A percentile compares a stretch with the other conserved stretches of the same genome.
These are phyloP conservation scores for Cystobasidium ongulense DNA, from an alignment of 768 basidiomycete genomes.

Conservation along the genomic window DNA sequence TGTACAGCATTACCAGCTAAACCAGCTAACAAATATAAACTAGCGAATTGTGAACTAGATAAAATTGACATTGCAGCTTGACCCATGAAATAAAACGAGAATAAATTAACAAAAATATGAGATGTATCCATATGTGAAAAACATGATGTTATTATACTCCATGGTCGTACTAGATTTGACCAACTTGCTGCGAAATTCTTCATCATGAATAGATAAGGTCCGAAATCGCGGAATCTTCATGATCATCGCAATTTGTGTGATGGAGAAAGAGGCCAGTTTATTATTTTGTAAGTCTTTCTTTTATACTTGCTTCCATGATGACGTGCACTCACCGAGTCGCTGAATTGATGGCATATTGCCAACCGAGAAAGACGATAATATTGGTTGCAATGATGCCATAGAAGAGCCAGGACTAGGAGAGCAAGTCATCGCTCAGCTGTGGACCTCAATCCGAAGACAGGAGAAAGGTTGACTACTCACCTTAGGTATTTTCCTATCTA, in stretches of 20 bases:
- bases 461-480: not conserved
- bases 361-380: constrained; percentile 3
- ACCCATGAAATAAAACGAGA: constrained; percentile 29
- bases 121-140: constrained; percentile 16
- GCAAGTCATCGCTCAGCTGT: not conserved
- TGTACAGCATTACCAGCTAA: constrained; percentile 25
- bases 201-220: constrained; percentile 9
- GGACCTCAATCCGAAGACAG: not conserved
- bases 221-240: constrained; percentile 23
- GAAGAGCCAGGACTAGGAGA: constrained; percentile 10
- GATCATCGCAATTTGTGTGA: not conserved
- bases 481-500: constrained; percentile 19
- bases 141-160: constrained; percentile 20
- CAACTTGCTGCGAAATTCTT: constrained; percentile 21
- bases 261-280: not conserved
- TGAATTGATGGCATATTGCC: constrained; percentile 11
- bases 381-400: constrained; percentile 27
- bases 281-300: too few species aligned
- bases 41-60: not conserved
- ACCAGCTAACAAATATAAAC: constrained; percentile 17
- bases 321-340: not conserved
- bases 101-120: constrained; percentile 25
- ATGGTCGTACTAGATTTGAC: constrained; percentile 12
- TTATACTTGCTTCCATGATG: not conserved
- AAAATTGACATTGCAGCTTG: constrained; percentile 19